phyloP scores from a whole-genome alignment of 345 rosid genomes.

The Eucalyptus rudis region DNA sequence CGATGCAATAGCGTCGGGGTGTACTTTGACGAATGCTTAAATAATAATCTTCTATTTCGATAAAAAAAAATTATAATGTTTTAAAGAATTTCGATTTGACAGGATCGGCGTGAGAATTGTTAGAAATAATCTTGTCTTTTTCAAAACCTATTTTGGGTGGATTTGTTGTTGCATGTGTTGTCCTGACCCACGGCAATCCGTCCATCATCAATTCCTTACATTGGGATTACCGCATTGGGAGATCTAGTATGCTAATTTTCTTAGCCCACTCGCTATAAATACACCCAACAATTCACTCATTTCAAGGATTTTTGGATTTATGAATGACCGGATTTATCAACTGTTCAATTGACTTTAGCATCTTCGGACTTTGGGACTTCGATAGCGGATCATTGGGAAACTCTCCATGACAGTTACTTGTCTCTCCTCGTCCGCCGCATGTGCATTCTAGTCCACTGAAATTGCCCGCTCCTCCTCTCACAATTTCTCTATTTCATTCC shows the following conservation, averaged over 20 bases:
- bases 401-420: neutral
- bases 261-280: neutral
- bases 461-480: neutral
- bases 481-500: neutral
- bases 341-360: neutral
- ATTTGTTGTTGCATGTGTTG: neutral
- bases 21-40: no score
- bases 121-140: neutral
- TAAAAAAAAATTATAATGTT: neutral
- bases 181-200: neutral
- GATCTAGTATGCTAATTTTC: neutral
- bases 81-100: neutral
- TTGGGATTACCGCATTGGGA: neutral
- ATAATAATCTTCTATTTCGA: no score
- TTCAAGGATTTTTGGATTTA: neutral
- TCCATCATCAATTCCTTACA: neutral
- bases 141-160: neutral
- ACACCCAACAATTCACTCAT: neutral
- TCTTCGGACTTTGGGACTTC: neutral
- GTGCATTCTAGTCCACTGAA: neutral
- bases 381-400: neutral
- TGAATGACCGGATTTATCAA: neutral
- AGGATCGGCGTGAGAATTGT: neutral
- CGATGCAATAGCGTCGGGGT: no score
- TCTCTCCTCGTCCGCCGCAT: neutral